A percentile compares a stretch with the other conserved stretches of the same genome.
phyloP scores from a whole-genome alignment of 768 basidiomycete species.

The Calvatia gigantea region DNA sequence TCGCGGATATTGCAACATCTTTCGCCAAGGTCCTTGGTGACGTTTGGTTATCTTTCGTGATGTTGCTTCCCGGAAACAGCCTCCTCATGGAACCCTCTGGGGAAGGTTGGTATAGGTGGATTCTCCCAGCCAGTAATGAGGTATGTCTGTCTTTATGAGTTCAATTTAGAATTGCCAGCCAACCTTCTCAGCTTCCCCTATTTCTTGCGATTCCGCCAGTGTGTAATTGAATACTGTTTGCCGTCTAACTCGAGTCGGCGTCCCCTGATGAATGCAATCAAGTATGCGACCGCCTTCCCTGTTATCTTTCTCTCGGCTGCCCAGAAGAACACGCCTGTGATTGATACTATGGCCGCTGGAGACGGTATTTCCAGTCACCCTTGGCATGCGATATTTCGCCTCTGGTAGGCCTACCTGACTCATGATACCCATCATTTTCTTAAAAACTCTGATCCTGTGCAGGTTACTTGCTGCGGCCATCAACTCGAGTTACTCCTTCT shows the following conservation, averaged over 20 bases:
- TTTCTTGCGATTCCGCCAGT: slow-evolving; percentile 90
- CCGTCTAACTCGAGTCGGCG: slow-evolving; percentile 62
- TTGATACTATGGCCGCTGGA: slow-evolving; percentile 49
- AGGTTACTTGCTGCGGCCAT: slow-evolving; percentile 83
- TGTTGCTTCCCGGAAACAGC: slow-evolving; percentile 84
- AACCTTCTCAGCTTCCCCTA: slow-evolving; percentile 68
- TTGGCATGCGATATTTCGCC: slow-evolving; percentile 74
- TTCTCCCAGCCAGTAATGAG: slow-evolving; percentile 85
- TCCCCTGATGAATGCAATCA: slow-evolving; percentile 86
- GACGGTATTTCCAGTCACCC: slow-evolving; percentile 36
- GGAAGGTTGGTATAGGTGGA: slow-evolving; percentile 66
- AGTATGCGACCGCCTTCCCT: slow-evolving; percentile 96
- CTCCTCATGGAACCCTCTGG: slow-evolving; percentile 60
- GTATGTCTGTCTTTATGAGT: slow-evolving; percentile 35
- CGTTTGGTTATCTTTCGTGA: slow-evolving; percentile 82
- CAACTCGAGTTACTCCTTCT: slow-evolving; percentile 95
- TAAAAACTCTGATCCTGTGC: slow-evolving; percentile 9
- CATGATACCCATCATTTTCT: neutral
- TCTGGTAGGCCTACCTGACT: slow-evolving; percentile 59
- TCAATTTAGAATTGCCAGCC: neutral
- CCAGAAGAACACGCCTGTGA: slow-evolving; percentile 69
- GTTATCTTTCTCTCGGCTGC: slow-evolving; percentile 93
- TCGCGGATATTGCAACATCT: slow-evolving; percentile 95
- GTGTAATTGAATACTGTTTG: slow-evolving; percentile 75
- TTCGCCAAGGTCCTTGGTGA: slow-evolving; percentile 97